Base-by-base conservation (phyloP, 1,284 basidiomycete species). In the Bjerkandera adusta region DNA sequence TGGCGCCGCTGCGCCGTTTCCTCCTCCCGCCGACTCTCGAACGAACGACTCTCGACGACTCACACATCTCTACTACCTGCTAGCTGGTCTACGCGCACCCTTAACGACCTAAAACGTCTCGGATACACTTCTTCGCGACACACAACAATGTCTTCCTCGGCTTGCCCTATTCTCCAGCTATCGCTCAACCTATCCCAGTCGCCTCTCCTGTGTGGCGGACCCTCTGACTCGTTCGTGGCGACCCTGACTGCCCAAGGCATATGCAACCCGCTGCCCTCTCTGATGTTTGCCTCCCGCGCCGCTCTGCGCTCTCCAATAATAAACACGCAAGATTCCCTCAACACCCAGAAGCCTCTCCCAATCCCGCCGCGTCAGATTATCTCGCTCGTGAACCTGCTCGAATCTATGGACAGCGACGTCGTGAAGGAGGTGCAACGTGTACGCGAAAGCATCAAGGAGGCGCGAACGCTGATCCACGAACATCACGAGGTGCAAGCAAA, bases 371-470 rank as follows among this genome's bases (percentile, higher is more conserved):
- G 58, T 25, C 56, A 62, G 24, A 59, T 69, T 39, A 58, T 68
- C 43, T 49, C 62, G 25, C 56, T 71, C 37, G 58, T 70, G 35
- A 57, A 67, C 45, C 57, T 70, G 15, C 61, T 72, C 26, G 68
- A 71, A 36, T 48, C 49, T 29, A 62, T 68, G 55, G 67, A 75
- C 46, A 55, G 58, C 34, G 70, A 75, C 40, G 58, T 73, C 39
- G 53, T 59, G 11, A 50, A 51, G 43, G 69, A 75, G 40, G 64
- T 71, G 4, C 58, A 65, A 38, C 70, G 69, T 30, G 65, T 72
- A 21, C 62, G 63, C 46, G 59, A 62, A 21, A 58, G 57, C 42
- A 71, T 76, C 45, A 55, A 59, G 30, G 71, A 74, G 47, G 57
- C 65, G 12, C 60, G 62, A 18, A 51, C 49, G 24, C 55, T 65